phyloP scores from a whole-genome alignment of 768 basidiomycete species.

The Amanita phalloides region DNA sequence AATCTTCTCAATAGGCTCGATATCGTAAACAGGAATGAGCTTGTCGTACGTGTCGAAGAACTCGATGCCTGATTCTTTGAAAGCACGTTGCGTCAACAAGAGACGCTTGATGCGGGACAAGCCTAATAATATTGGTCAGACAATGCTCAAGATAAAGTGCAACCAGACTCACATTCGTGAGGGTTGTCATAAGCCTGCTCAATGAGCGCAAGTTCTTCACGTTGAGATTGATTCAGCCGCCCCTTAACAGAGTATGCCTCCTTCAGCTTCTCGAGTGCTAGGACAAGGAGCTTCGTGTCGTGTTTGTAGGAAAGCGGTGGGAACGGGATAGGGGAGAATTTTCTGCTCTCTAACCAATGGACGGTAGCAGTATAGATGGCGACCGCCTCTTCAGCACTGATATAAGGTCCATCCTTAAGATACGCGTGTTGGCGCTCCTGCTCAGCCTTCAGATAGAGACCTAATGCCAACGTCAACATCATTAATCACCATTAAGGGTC shows the following conservation, averaged over 20 bases:
- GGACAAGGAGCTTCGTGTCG: conserved; percentile 93
- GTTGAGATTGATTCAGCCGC: conserved; percentile 94
- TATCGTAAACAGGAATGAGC: conserved; percentile 97
- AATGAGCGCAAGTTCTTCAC: conserved; percentile 95
- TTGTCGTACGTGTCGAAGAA: conserved; percentile 98
- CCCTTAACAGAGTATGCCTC: conserved; percentile 97
- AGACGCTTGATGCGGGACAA: conserved; percentile 97
- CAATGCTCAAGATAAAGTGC: neutral
- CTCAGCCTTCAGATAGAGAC: conserved; percentile 94
- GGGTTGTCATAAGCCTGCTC: conserved; percentile 99
- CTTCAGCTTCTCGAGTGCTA: conserved; percentile 96
- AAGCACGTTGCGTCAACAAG: conserved; percentile 91
- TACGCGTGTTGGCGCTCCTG: conserved; percentile 98
- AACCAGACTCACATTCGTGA: conserved; percentile 67
- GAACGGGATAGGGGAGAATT: conserved; percentile 98
- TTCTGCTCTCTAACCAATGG: conserved; percentile 96
- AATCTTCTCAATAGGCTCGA: conserved; percentile 99
- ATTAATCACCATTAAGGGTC: neutral
- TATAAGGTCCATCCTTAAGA: conserved; percentile 98
- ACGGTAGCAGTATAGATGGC: conserved; percentile 98
- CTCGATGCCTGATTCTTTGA: conserved; percentile 97
- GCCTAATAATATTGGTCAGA: conserved; percentile 24
- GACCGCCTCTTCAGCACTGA: conserved; percentile 97
- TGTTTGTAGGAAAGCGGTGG: conserved; percentile 98
- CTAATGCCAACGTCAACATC: conserved; percentile 19